Conservation (phyloP, 2,329 filamentous ascomycete species). For the Cladosporium sp. region DNA sequence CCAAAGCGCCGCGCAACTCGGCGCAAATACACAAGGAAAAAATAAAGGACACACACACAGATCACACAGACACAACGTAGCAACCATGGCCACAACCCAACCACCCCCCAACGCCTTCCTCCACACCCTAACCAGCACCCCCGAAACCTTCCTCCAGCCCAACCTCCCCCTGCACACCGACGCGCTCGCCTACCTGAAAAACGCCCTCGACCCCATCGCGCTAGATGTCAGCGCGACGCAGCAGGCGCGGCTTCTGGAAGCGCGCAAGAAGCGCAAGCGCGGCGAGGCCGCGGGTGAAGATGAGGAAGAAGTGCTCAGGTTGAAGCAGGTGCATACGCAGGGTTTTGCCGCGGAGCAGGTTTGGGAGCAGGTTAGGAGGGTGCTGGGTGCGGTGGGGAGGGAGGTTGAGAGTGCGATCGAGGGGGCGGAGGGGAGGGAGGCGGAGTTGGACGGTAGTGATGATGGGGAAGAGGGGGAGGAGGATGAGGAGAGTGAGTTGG, state of each 20-base stretch:
- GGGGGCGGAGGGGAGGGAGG: constrained; percentile 26
- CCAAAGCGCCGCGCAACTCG: not conserved
- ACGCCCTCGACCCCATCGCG: constrained; percentile 74
- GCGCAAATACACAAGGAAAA: not conserved
- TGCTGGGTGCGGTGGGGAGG: constrained; percentile 62
- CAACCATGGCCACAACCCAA: not conserved
- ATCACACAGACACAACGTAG: not conserved
- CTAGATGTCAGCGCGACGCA: constrained; percentile 70
- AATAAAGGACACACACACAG: too few relatives aligned
- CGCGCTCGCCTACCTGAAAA: constrained; percentile 72
- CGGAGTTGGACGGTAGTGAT: too few relatives aligned
- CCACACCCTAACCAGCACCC: constrained; percentile 18
- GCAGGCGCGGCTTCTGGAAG: constrained; percentile 60
- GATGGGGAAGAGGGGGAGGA: constrained; percentile 25
- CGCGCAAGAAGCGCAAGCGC: constrained; percentile 73
- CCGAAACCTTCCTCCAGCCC: constrained; percentile 76
- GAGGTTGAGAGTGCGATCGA: constrained; percentile 50
- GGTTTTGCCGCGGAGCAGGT: constrained; percentile 87
- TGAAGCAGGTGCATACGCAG: constrained; percentile 78
- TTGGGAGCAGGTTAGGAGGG: constrained; percentile 87
- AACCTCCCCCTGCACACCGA: constrained; percentile 61
- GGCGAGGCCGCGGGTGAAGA: constrained; percentile 46
- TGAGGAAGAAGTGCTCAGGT: constrained; percentile 58
- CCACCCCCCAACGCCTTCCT: constrained; percentile 17
- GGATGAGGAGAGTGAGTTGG: constrained; percentile 30